Base-by-base conservation (phyloP, 176 grass and related monocot genomes). In the Aegilops umbellulata region DNA sequence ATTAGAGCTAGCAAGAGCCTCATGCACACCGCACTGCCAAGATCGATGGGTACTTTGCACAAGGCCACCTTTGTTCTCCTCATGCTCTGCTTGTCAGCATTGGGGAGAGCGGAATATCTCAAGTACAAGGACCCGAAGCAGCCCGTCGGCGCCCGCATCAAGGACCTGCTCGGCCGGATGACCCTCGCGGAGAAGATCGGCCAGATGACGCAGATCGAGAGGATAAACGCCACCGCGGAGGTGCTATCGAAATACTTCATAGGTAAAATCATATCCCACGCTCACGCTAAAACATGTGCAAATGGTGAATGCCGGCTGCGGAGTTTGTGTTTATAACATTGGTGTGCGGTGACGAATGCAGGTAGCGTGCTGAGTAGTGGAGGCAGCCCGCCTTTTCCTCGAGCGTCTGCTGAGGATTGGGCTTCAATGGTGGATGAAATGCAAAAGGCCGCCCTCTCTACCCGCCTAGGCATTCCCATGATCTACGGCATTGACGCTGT, bases 151-250 rank as follows among this genome's bases (percentile, higher is more conserved):
- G 86, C 70, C 34, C 90, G 93, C 5, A 7, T 92, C 74, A 82
- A 92, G 29, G 90, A 95, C 78, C 82, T 95, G 29, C 74, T 95
- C 26, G 62, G 61, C 7, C 76, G 80, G 60, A 95, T 95, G 93
- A 95, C 88, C 34, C 93, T 95, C 7, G 90, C 90, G 6, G 93
- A 95, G 53, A 95, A 95, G 83, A 92, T 95, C 3, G 93, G 93
- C 76, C 93, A 95, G 78, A 95, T 95, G 93, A 85, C 88, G 13
- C 93, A 95, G 25, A 92, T 95, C 23, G 93, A 90, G 81, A 86
- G 83, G 64, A 57, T 58, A 22, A 95, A 79, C 19, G 93, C 90
- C 14, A 93, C 93, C 19, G 36, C 88, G 1, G 88, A 90, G n/a
- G 90, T 12, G 23, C 35, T 95, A 6, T 79, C 89, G 10, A 95